These are phyloP conservation scores for Nitzschia inconspicua DNA, from an alignment of 108 stramenopile species.

Conservation along the genomic window DNA sequence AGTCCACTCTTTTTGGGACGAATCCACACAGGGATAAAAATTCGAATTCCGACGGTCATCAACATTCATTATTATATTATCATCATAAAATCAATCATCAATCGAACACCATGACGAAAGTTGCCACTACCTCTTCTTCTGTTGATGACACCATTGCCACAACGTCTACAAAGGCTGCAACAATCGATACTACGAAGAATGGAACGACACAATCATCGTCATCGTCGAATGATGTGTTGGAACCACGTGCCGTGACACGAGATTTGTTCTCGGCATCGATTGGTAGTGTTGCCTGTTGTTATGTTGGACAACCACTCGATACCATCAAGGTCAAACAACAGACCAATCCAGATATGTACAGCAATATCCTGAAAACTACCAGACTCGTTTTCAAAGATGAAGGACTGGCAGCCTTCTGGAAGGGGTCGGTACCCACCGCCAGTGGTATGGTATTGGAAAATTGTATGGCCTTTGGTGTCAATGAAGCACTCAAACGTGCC, in stretches of 20 bases:
- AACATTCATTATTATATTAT: too few relatives aligned
- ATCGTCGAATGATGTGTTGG: conserved; percentile 20
- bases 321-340: conserved; percentile 89
- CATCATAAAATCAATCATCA: too few relatives aligned
- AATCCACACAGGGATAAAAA: too few relatives aligned
- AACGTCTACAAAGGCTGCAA: too few relatives aligned
- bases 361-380: conserved; percentile 42
- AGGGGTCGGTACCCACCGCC: conserved; percentile 85
- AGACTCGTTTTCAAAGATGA: conserved; percentile 55
- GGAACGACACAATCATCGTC: too few relatives aligned
- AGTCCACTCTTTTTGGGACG: too few relatives aligned
- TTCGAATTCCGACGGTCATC: too few relatives aligned
- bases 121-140: too few relatives aligned
- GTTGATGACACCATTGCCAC: too few relatives aligned
- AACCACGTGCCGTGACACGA: conserved; percentile 65
- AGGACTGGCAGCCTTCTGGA: conserved; percentile 62
- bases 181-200: too few relatives aligned
- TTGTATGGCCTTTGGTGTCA: conserved; percentile 90
- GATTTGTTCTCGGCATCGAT: conserved; percentile 85
- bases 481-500: conserved; percentile 83
- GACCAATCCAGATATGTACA: conserved; percentile 55
- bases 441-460: conserved; percentile 87
- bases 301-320: conserved; percentile 83
- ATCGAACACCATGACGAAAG: too few relatives aligned
- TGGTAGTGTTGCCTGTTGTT: conserved; percentile 76